Base-by-base conservation (phyloP, 441 rosid species). In the Populus hybrid region DNA sequence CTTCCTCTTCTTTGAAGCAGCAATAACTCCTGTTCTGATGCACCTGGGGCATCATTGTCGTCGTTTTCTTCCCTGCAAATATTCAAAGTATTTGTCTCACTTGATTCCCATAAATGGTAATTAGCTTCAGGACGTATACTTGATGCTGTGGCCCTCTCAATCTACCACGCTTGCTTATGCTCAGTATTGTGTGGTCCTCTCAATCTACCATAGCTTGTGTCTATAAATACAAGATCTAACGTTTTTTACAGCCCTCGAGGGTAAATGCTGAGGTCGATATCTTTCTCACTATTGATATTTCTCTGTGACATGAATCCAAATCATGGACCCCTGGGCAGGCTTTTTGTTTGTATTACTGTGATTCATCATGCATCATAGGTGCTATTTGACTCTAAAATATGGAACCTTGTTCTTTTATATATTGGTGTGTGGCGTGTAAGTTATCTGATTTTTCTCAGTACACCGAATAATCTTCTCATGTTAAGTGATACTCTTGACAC, bases 311-410 rank as follows among this genome's bases (percentile, higher is more conserved):
- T 40, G n/a, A n/a, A 71, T 73, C 10, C 23, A 67, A 26, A 28
- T 23, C 6, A 67, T 77, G 81, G 86, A 80, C 84, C 84, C 82
- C 80, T 57, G 1, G 42, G 8, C 12, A 18, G 32, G 32, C 10
- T 61, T 10, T 9, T 59, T 3, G 53, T 73, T 67, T 26, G 8
- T 50, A 26, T 53, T 50, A 4, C n/a, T 26, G 18, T 72, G 21
- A 46, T 46, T 78, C 14, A 57, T 50, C 32, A 57, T 63, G 23
- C 69, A 36, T 4, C 8, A 1, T 6, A 3, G 57, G 20, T 32
- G 69, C 11, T 63, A 4, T 63, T 9, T 26, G n/a, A 18, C 32
- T 23, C 16, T 20, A 69, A 65, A 74, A 38, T 26, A 40, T 10
- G 70, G 30, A 38, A 38, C 30, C 6, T 64, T 40, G 16, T 53